Evolutionary conservation across 1,284 basidiomycete species (phyloP), one percentile per base, ranked within the genome.

Genomic region (Sporisorium reilianum): DNA sequence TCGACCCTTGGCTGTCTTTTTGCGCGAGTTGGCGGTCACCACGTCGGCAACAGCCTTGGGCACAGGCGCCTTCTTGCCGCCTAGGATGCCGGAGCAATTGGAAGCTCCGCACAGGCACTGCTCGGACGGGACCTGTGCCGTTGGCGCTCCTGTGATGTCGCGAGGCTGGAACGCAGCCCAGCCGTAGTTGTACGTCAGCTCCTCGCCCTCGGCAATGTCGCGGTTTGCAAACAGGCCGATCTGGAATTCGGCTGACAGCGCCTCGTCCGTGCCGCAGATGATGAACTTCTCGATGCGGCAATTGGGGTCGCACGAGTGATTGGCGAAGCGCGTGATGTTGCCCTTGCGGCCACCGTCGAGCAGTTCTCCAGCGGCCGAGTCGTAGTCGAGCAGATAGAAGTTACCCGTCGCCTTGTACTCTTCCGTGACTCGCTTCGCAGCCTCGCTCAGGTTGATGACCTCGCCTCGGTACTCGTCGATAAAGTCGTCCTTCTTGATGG

Each of bases 381-480:
- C 79, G 64, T 82, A 83, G 38, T 80, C 80, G 45, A 83, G 55
- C 48, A 81, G 57, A 64, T 83, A 83, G 45, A 55, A 83, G 55
- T 82, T 80, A 41, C 80, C 79, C 4, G 64, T 74, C 3, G 69
- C 63, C 48, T 73, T 74, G 64, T 83, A 83, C 48, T 67, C 53
- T 28, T 78, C 74, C 14, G 45, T 74, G 25, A 75, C 74, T 26
- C 81, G 67, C 44, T 79, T 75, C n/a, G 57, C 58, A 3, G 70
- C 71, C 59, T 83, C 80, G 23, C 52, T 41, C 9, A 78, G 54
- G 32, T 80, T 55, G 66, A 83, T 80, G 18, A 83, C 75, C 52
- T 83, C 81, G 36, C 81, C 81, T 25, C 81, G 76, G 46, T 83
- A 83, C 61, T 83, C 80, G 56, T 77, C 80, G 50, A 83, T 70